These are phyloP conservation scores for Nidularia sp. DNA, from an alignment of 768 basidiomycete genomes.

Conservation along the genomic window DNA sequence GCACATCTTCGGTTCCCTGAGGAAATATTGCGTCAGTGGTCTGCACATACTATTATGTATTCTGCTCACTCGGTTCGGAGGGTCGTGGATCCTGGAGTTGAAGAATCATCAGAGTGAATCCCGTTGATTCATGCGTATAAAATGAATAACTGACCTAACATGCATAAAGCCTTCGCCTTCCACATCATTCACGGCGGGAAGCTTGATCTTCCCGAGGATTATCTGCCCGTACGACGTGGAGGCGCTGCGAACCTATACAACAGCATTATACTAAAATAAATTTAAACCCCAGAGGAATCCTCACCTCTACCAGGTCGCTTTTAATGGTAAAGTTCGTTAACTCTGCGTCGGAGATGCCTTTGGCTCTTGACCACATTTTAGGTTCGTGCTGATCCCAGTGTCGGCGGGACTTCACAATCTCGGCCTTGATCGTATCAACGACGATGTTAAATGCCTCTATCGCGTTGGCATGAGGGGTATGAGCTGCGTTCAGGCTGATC, in stretches of 20 bases:
- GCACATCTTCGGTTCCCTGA: constrained; percentile 62
- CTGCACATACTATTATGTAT: background rate
- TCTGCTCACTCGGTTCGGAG: constrained; percentile 58
- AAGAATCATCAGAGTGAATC: constrained; percentile 1
- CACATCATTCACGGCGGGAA: constrained; percentile 61
- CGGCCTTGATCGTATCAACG: constrained; percentile 53
- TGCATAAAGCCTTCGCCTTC: constrained; percentile 67
- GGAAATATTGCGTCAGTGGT: constrained; percentile 5
- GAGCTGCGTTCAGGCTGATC: constrained; percentile 53
- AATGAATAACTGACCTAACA: constrained; percentile 46
- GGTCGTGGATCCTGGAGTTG: constrained; percentile 62
- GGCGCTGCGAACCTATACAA: constrained; percentile 43
- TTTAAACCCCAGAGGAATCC: constrained; percentile 8
- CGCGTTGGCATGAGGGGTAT: constrained; percentile 56
- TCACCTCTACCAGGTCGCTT: constrained; percentile 37
- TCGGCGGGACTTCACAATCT: constrained; percentile 61
- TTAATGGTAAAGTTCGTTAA: constrained; percentile 50
- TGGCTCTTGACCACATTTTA: constrained; percentile 65
- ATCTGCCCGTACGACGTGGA: constrained; percentile 63
- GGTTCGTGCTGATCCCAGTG: constrained; percentile 74
- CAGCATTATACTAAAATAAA: constrained; percentile 30
- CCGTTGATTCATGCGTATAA: constrained; percentile 4
- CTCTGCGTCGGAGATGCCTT: constrained; percentile 43
- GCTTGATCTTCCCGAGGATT: constrained; percentile 71
- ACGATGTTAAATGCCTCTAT: constrained; percentile 62